A percentile compares a stretch with the other conserved stretches of the same genome.
Evolutionary conservation across 1,284 basidiomycete genomes (phyloP).

Genomic region (Xerocomus cyaneibrunnescens): DNA sequence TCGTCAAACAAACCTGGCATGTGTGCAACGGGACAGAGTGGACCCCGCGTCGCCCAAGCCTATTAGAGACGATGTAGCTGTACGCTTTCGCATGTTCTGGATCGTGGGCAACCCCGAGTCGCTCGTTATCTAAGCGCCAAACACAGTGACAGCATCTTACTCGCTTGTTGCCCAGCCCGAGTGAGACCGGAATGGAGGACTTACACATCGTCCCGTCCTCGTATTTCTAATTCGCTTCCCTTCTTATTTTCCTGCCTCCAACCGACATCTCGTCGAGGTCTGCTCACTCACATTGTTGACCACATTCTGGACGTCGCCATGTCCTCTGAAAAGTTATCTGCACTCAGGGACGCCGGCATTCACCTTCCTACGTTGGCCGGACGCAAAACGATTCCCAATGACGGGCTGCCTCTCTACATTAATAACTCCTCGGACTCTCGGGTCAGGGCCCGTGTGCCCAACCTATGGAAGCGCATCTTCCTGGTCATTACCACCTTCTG

Average conservation of each 20-base stretch:
- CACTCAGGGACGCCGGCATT: background rate
- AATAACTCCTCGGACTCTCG: background rate
- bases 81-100: background rate
- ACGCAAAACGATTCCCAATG: slow-evolving; percentile 4
- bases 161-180: no score
- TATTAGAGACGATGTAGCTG: background rate
- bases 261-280: background rate
- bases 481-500: slow-evolving; percentile 16
- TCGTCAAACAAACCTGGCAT: slow-evolving; percentile 21
- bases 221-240: no score
- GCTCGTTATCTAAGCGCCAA: no score
- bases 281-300: background rate
- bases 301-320: slow-evolving; percentile 4
- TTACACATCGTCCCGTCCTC: background rate
- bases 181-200: no score
- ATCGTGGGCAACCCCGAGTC: no score
- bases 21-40: slow-evolving; percentile 11
- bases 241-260: no score
- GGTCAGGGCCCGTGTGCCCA: background rate
- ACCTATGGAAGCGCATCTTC: slow-evolving; percentile 14
- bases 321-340: slow-evolving; percentile 1
- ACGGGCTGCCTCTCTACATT: slow-evolving; percentile 27
- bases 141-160: no score
- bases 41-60: slow-evolving; percentile 12
- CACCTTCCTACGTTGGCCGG: background rate